Base-by-base conservation (phyloP, 2,329 filamentous ascomycete species). In the Lasiodiplodia theobromae region DNA sequence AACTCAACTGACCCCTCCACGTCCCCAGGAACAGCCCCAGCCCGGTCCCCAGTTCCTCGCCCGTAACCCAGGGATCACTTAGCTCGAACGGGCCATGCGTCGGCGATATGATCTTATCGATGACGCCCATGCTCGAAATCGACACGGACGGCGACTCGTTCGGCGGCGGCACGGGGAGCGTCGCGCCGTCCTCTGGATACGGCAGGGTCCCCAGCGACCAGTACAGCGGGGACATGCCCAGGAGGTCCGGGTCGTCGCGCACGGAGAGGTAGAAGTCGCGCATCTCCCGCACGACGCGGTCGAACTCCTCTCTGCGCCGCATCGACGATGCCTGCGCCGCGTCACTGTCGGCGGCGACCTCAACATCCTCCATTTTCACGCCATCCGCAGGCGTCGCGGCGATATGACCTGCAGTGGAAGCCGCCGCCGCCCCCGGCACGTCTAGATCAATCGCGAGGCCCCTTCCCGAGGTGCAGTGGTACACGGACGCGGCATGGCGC, bases 31-130 rank as follows among this genome's bases (percentile, higher is more conserved):
- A 84, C n/a, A 84, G n/a, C 0, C 73, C 79, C n/a, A 71, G 28
- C 4, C 70, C 69, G 8, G 67, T 83, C 0, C 81, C 76, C 2
- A 84, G 72, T 67, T 84, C 82, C 67, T 84, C 82, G 0, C 82
- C 82, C 0, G 81, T 83, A 0, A 83, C 82, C 82, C 83, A 84
- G 0, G 82, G 81, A 14, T 80, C 71, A 2, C 75, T 58, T 0
- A 79, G 69, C 12, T 76, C 72, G 1, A 83, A 73, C 0, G 49
- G 28, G 0, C 77, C 79, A 2, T 71, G 71, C 2, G 68, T 70
- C 0, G 74, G 74, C 0, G 66, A 37, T 1, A 84, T 74, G 0
- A 82, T 74, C 10, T 70, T 67, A 25, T 84, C 82, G 2, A 82
- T 69, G 38, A 66, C 64, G 5, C 69, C 69, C 51, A 71, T 68